phyloP scores from a whole-genome alignment of 768 basidiomycete genomes.

The Boletellus ananiceps region DNA sequence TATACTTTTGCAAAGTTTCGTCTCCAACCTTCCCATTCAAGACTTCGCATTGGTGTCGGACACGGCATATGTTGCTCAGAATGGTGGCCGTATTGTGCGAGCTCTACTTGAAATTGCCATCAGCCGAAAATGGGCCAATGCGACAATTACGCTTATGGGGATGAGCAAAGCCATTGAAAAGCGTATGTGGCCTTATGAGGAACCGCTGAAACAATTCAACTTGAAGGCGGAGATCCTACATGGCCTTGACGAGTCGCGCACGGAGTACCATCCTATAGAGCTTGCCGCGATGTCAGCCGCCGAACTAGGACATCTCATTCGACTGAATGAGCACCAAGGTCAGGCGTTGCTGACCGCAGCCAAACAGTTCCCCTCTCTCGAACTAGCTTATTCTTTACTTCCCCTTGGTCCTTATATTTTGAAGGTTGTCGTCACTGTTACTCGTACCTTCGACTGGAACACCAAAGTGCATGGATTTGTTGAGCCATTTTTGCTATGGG shows the following conservation, averaged over 20 bases:
- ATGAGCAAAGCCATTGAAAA: constrained; percentile 93
- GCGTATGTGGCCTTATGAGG: constrained; percentile 91
- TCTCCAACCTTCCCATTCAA: constrained; percentile 75
- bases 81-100: constrained; percentile 91
- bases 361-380: constrained; percentile 75
- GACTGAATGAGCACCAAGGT: constrained; percentile 84
- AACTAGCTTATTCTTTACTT: constrained; percentile 62
- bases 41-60: constrained; percentile 98
- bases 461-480: constrained; percentile 62
- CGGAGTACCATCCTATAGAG: constrained; percentile 72
- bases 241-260: constrained; percentile 74
- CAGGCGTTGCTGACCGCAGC: constrained; percentile 73
- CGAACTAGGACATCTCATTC: constrained; percentile 74
- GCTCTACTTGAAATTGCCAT: constrained; percentile 92
- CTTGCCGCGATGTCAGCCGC: constrained; percentile 61
- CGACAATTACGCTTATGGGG: constrained; percentile 73
- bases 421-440: constrained; percentile 61
- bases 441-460: constrained; percentile 77
- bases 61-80: constrained; percentile 90
- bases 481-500: constrained; percentile 95
- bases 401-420: constrained; percentile 85
- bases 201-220: constrained; percentile 79
- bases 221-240: constrained; percentile 76
- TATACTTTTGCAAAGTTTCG: constrained; percentile 86
- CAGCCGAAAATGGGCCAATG: constrained; percentile 87